Conservation (phyloP, 2,329 filamentous ascomycete genomes). For the Chalara sp. region DNA sequence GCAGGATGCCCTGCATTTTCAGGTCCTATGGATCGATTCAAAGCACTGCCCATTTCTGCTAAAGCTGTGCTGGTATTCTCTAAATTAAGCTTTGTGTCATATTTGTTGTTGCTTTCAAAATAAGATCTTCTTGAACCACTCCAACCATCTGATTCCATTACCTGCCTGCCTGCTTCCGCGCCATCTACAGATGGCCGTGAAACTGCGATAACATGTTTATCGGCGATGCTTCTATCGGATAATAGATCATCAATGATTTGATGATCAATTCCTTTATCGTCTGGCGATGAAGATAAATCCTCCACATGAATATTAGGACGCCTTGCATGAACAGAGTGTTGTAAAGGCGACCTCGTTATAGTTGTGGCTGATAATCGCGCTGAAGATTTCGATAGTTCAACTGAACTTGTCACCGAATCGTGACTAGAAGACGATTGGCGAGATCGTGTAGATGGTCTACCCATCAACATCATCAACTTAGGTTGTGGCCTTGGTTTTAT, state of each 20-base stretch:
- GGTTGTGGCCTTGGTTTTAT: constrained; percentile 22
- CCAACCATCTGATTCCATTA: no score
- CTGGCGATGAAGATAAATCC: constrained; percentile 8
- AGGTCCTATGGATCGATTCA: background rate
- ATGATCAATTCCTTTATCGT: constrained; percentile 14
- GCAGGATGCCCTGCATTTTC: background rate
- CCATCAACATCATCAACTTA: constrained; percentile 27
- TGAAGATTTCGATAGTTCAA: no score
- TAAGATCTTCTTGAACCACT: no score
- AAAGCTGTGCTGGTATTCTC: constrained; percentile 3
- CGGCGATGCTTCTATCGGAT: constrained; percentile 5
- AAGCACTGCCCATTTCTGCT: constrained; percentile 8
- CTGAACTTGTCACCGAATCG: background rate
- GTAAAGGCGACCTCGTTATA: no score
- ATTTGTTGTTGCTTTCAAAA: no score
- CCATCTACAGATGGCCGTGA: no score
- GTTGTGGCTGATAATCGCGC: no score
- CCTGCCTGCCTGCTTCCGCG: no score
- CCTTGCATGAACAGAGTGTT: no score
- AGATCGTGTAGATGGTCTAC: constrained; percentile 9
- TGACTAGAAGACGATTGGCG: constrained; percentile 2
- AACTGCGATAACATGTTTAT: no score
- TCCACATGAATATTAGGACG: background rate
- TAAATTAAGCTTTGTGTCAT: no score
- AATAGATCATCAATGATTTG: constrained; percentile 14